Evolutionary conservation across 495 filamentous ascomycete species (phyloP), one percentile per base, ranked within the genome.

Genomic region (Letharia columbiana): DNA sequence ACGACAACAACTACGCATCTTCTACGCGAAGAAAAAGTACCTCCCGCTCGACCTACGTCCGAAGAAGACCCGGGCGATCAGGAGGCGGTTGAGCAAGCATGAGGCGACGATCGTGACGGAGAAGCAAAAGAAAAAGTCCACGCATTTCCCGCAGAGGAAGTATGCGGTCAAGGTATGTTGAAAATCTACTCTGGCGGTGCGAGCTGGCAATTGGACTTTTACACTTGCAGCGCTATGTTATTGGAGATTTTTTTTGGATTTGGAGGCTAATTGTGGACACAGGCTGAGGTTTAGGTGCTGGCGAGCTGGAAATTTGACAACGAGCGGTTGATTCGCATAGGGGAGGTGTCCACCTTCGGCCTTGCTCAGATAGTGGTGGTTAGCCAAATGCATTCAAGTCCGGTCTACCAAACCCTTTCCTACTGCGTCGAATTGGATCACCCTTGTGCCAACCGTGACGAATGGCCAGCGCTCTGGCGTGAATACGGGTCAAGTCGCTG

Each of bases 1-100:
- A 84, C 87, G 94, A 75, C 83, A 91, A 64, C 94, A 98, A 82
- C 90, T 99, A 73, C 93, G 94, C 75, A 82, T 99, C 71, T 98
- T 97, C 88, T 99, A 99, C 86, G 94, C 96, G 86, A 87, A 86
- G 86, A 98, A 97, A 89, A 98, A 97, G 84, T 97, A 96, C 85
- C 81, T 91, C 50, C 92, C 91, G 65, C 91, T 98, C 73, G 94
- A 98, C 79, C 91, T 98, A 81, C 89, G 94, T 77, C 83, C 91
- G 76, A 96, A 98, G 89, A 85, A 90, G 82, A 99, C 94, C 75
- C 91, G 95, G 70, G 94, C 91, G 73, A 91, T 97, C 80, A 90
- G 94, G 72, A 88, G 94, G 79, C 83, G 90, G 71, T 85, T 99
- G 77, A 92, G 88, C 75, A 88, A 89, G 81, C 84, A 93, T 83